phyloP scores from a whole-genome alignment of 495 filamentous ascomycete species.

The Tuber calosporum region DNA sequence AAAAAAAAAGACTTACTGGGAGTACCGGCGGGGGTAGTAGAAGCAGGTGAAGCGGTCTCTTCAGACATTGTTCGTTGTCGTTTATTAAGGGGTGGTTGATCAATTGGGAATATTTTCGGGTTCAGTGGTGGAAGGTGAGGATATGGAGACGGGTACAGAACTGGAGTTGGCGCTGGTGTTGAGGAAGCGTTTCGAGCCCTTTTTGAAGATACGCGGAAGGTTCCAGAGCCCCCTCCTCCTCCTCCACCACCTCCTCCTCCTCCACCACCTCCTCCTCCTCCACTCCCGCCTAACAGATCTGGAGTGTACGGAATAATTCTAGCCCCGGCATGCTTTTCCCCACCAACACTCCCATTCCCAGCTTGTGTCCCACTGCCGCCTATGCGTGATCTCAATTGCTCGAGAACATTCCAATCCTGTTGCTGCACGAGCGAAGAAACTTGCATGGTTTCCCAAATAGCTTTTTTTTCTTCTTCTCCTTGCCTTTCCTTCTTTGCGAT shows the following conservation, averaged over 20 bases:
- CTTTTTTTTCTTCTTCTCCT: not conserved
- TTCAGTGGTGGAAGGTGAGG: conserved; percentile 3
- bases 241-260: conserved; percentile 8
- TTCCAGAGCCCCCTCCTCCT: conserved; percentile 31
- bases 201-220: conserved; percentile 35
- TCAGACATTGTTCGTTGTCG: conserved; percentile 21
- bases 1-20: conserved; percentile 24
- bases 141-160: conserved; percentile 12
- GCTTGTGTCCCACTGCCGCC: not conserved
- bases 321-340: conserved; percentile 1
- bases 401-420: conserved; percentile 2
- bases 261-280: conserved; percentile 15
- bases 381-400: conserved; percentile 4
- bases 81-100: not conserved
- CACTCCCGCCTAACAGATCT: conserved; percentile 9
- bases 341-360: conserved; percentile 1
- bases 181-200: conserved; percentile 12
- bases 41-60: conserved; percentile 19
- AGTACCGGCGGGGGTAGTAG: not conserved
- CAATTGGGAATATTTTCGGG: conserved; percentile 7
- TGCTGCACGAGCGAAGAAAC: conserved; percentile 11
- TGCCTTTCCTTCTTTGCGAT: not conserved
- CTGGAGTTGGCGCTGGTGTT: conserved; percentile 8
- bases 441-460: conserved; percentile 5
- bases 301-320: conserved; percentile 7